phyloP scores from a whole-genome alignment of 176 grass and related monocot genomes.

The Saccharum officinarum region DNA sequence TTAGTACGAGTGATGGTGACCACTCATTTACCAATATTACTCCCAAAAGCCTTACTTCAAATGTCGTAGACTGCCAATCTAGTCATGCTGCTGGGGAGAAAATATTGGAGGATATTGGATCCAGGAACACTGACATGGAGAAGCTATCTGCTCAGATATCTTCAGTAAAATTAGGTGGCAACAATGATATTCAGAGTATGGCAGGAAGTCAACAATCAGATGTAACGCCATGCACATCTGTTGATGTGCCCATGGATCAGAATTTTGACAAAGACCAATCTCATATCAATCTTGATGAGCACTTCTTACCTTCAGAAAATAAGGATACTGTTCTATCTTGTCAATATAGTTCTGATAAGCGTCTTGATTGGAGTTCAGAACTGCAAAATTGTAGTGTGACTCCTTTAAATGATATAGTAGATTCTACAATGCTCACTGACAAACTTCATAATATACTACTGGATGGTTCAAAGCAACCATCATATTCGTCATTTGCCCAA shows the following conservation, averaged over 20 bases:
- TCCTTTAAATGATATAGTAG: constrained; percentile 29
- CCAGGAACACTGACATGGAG: constrained; percentile 28
- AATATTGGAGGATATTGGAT: constrained; percentile 32
- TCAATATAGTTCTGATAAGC: constrained; percentile 41
- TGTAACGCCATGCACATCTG: constrained; percentile 24
- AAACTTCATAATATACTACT: constrained; percentile 18
- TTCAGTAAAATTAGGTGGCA: constrained; percentile 57
- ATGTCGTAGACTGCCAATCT: constrained; percentile 21
- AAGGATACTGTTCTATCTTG: constrained; percentile 26
- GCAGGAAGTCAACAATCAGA: constrained; percentile 22
- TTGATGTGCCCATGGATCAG: not conserved
- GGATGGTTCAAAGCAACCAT: constrained; percentile 29
- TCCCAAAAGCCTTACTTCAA: constrained; percentile 29
- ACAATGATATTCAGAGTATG: constrained; percentile 30
- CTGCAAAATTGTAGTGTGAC: constrained; percentile 22
- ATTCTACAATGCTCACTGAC: constrained; percentile 26
- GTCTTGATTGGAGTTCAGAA: constrained; percentile 46
- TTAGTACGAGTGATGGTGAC: constrained; percentile 33
- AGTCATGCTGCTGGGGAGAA: constrained; percentile 21
- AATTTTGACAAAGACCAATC: constrained; percentile 22
- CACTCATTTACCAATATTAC: not conserved
- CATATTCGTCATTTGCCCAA: constrained; percentile 30
- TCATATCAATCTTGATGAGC: constrained; percentile 25
- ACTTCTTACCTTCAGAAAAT: constrained; percentile 31
- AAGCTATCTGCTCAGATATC: constrained; percentile 48